Evolutionary conservation across 2,329 filamentous ascomycete species (phyloP).

Genomic region (Cladosporium sp.): DNA sequence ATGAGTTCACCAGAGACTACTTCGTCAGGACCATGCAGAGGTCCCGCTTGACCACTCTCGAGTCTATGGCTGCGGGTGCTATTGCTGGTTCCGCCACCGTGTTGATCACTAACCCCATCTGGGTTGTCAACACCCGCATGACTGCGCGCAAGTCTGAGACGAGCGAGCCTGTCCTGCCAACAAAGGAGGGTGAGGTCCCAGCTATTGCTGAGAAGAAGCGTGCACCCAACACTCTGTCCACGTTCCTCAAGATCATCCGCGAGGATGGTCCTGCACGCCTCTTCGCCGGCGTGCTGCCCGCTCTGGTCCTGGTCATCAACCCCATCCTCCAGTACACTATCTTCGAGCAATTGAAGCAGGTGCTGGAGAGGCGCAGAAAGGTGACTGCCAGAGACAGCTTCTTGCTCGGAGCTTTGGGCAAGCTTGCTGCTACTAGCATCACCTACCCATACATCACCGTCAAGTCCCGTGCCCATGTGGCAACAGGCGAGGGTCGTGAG

Average conservation of each 20-base stretch:
- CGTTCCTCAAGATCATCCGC: slow-evolving; percentile 74
- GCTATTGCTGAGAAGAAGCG: slow-evolving; percentile 38
- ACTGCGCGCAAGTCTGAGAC: slow-evolving; percentile 75
- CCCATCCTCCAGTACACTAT: slow-evolving; percentile 98
- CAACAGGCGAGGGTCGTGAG: slow-evolving; percentile 72
- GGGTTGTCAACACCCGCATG: slow-evolving; percentile 98
- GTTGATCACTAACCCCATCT: slow-evolving; percentile 96
- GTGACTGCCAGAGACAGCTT: slow-evolving; percentile 87
- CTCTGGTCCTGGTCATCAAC: slow-evolving; percentile 93
- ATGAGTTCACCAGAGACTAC: slow-evolving; percentile 89
- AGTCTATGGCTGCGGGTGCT: slow-evolving; percentile 93
- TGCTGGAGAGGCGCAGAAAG: slow-evolving; percentile 71
- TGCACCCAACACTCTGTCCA: slow-evolving; percentile 73
- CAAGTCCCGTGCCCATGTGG: slow-evolving; percentile 97
- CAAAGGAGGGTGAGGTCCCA: slow-evolving; percentile 41
- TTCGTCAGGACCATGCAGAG: slow-evolving; percentile 77
- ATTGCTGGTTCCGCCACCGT: slow-evolving; percentile 93
- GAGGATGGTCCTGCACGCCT: slow-evolving; percentile 83
- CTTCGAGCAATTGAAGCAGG: slow-evolving; percentile 97
- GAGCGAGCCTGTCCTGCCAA: slow-evolving; percentile 39
- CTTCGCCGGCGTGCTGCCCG: slow-evolving; percentile 89
- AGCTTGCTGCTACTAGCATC: slow-evolving; percentile 87
- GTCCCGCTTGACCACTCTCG: slow-evolving; percentile 82
- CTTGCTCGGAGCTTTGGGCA: slow-evolving; percentile 86
- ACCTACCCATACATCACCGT: slow-evolving; percentile 99